phyloP scores from a whole-genome alignment of 441 rosid genomes.

The Erodium chrysanthum region DNA sequence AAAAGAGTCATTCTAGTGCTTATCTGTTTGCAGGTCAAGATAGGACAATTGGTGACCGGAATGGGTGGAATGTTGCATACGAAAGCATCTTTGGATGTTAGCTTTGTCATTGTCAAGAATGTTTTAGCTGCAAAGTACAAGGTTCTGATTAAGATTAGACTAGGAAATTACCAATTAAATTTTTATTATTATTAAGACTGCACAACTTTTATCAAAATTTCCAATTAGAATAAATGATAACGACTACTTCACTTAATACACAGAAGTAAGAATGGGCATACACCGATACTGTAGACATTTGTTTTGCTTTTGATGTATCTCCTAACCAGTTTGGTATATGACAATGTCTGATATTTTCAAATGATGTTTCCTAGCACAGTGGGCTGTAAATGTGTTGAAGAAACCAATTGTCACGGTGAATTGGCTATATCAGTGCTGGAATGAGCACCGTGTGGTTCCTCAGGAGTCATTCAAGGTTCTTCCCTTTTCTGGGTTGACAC shows the following conservation, averaged over 20 bases:
- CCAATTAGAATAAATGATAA: background rate
- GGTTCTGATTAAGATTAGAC: conserved; percentile 31
- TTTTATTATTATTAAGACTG: background rate
- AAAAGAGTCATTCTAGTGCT: conserved; percentile 17
- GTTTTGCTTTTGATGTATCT: background rate
- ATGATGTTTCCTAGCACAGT: conserved; percentile 44
- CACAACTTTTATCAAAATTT: background rate
- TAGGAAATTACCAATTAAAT: no score
- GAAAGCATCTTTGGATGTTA: conserved; percentile 61
- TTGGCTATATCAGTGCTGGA: conserved; percentile 88
- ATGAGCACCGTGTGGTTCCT: conserved; percentile 93
- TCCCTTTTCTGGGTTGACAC: conserved; percentile 78
- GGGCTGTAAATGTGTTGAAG: conserved; percentile 76
- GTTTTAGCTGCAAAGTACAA: conserved; percentile 95
- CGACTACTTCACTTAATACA: background rate
- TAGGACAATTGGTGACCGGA: conserved; percentile 61
- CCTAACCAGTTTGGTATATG: conserved; percentile 1
- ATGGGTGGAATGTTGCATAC: conserved; percentile 74
- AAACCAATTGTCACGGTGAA: conserved; percentile 71
- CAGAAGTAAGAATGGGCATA: background rate
- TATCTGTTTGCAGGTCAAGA: conserved; percentile 49
- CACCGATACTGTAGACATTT: conserved; percentile 5
- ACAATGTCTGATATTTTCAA: conserved; percentile 17
- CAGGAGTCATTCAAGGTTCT: conserved; percentile 76
- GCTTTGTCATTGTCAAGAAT: conserved; percentile 80